Percentiles rank a stretch among this genome's conserved stretches.
Conservation (phyloP, 768 basidiomycete species). For the Agaricus sinodeliciosus region DNA sequence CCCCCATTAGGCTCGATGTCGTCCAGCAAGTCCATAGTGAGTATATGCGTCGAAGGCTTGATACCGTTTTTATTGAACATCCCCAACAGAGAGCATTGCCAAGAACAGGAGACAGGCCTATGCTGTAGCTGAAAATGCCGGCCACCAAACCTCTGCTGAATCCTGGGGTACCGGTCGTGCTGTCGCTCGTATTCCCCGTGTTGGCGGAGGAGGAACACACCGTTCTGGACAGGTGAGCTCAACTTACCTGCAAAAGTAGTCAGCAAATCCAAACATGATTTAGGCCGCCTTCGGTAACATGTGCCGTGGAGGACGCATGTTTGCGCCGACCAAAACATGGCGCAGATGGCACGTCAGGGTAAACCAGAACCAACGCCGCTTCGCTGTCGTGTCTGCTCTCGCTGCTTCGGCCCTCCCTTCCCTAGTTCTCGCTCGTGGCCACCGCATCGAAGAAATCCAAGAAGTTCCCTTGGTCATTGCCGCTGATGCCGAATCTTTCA, state of each 20-base stretch:
- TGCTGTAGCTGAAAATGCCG: conserved; percentile 94
- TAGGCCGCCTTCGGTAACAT: conserved; percentile 99
- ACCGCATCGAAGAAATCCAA: conserved; percentile 95
- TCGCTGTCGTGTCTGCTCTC: conserved; percentile 94
- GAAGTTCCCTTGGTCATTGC: conserved; percentile 94
- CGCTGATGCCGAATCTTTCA: conserved; percentile 74
- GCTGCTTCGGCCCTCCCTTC: conserved; percentile 97
- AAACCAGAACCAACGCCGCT: conserved; percentile 98
- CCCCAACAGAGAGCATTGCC: conserved; percentile 81
- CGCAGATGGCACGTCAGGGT: conserved; percentile 99
- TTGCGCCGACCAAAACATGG: conserved; percentile 99
- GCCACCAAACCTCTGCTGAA: conserved; percentile 98
- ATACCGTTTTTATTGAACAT: conserved; percentile 3
- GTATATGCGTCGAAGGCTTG: conserved; percentile 23
- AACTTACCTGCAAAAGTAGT: background rate
- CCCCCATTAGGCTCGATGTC: conserved; percentile 97
- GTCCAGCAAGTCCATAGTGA: conserved; percentile 98
- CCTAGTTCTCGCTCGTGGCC: conserved; percentile 97
- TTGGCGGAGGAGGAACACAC: conserved; percentile 97
- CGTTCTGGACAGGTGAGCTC: conserved; percentile 85
- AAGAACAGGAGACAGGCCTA: conserved; percentile 99
- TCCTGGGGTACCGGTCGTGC: conserved; percentile 99
- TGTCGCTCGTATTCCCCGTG: conserved; percentile 99
- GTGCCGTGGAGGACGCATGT: conserved; percentile 99
- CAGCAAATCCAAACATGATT: background rate